Evolutionary conservation across 441 rosid genomes (phyloP).

Genomic region (Eruca vesicaria): DNA sequence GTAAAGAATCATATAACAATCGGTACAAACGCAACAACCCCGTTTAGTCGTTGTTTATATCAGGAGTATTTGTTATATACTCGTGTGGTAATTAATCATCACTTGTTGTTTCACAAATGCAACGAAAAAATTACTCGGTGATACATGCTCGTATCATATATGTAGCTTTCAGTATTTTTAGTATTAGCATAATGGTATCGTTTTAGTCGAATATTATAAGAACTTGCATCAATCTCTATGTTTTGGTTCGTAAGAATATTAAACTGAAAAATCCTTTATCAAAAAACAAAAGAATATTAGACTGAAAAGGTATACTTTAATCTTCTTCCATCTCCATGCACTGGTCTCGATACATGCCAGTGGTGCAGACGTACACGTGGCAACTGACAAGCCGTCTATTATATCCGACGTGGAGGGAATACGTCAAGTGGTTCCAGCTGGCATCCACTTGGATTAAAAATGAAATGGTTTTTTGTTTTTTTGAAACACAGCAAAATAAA

Average conservation of each 20-base stretch:
- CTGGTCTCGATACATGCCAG: conserved; percentile 7
- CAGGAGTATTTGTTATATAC: not conserved
- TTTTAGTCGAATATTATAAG: not conserved
- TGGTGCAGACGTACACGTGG: conserved; percentile 16
- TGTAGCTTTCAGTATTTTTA: not conserved
- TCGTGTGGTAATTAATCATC: not conserved
- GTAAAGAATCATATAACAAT: not conserved
- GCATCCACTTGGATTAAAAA: conserved; percentile 8
- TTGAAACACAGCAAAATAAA: too few species aligned
- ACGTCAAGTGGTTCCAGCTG: conserved; percentile 44
- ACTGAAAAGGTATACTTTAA: too few species aligned
- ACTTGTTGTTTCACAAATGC: not conserved
- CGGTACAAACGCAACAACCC: conserved; percentile 2
- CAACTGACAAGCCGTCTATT: conserved; percentile 1
- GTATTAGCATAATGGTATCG: not conserved
- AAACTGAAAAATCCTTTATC: conserved; percentile 8
- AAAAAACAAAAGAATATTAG: too few species aligned
- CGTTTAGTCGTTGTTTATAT: not conserved
- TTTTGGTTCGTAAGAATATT: conserved; percentile 17
- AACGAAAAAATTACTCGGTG: too few species aligned
- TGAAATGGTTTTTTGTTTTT: too few species aligned
- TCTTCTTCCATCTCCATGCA: not conserved
- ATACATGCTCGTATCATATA: not conserved
- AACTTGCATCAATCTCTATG: conserved; percentile 13
- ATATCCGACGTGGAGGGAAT: conserved; percentile 19